phyloP scores from a whole-genome alignment of 305 asterid genomes.

The Solanum hybrid region DNA sequence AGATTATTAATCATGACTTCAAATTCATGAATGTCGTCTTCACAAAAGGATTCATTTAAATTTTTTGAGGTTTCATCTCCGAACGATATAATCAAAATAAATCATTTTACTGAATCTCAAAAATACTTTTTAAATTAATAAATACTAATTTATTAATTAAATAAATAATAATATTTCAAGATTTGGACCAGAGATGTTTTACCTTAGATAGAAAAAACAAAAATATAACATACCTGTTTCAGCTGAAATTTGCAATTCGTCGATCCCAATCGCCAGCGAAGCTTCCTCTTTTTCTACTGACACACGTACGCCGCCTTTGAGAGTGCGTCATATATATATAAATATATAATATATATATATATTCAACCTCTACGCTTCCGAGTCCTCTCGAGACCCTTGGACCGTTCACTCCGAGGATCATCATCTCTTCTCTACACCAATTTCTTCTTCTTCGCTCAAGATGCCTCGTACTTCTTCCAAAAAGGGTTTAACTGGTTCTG shows the following conservation, averaged over 20 bases:
- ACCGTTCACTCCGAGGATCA: background rate
- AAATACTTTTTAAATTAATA: too few relatives aligned
- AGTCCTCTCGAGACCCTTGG: background rate
- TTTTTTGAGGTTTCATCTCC: background rate
- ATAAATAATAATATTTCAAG: too few relatives aligned
- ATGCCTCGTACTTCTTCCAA: conserved; percentile 83
- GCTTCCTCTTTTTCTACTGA: background rate
- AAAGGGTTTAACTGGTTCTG: conserved; percentile 38
- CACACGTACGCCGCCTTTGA: conserved; percentile 2
- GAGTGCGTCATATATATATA: background rate
- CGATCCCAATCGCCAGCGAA: background rate
- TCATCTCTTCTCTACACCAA: background rate
- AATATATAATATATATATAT: background rate
- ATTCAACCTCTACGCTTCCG: background rate
- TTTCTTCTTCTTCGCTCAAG: background rate
- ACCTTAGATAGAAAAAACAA: background rate
- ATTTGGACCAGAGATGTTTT: background rate
- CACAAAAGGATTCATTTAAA: too few relatives aligned
- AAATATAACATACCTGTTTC: background rate
- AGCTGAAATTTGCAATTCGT: background rate
- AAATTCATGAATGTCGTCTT: background rate
- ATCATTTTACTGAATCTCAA: background rate
- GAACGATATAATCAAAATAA: fast-evolving
- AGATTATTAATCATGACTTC: background rate
- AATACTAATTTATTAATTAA: too few relatives aligned